These are phyloP conservation scores for Gastrolobium villosum DNA, from an alignment of 306 rosid genomes.

Conservation along the genomic window DNA sequence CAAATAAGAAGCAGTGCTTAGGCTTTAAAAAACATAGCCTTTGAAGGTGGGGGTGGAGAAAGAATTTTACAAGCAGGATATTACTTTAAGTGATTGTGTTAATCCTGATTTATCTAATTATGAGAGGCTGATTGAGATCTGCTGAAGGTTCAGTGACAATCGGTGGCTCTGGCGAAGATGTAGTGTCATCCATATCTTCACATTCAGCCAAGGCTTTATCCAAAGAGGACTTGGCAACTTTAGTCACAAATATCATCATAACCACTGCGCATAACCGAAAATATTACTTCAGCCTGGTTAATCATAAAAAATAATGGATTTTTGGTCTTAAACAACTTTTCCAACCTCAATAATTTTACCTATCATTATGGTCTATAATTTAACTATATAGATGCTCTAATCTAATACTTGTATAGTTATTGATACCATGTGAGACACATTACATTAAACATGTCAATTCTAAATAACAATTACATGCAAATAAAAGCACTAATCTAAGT, in stretches of 20 bases:
- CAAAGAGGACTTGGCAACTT: constrained; percentile 83
- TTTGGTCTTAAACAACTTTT: constrained; percentile 25
- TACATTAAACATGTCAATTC: neutral
- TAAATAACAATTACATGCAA: constrained; percentile 9
- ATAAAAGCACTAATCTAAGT: neutral
- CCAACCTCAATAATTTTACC: constrained; percentile 24
- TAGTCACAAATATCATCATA: constrained; percentile 75
- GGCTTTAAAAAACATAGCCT: constrained; percentile 37
- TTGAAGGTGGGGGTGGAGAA: constrained; percentile 42
- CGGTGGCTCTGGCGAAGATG: constrained; percentile 55
- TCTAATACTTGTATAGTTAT: neutral
- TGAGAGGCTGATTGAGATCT: constrained; percentile 80
- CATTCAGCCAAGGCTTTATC: constrained; percentile 91
- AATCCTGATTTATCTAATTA: constrained; percentile 63
- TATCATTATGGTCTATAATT: constrained; percentile 16
- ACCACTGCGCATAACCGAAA: constrained; percentile 66
- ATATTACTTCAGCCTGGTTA: constrained; percentile 22
- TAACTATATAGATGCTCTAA: constrained; percentile 11
- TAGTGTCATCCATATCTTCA: constrained; percentile 56
- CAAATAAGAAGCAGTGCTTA: constrained; percentile 5
- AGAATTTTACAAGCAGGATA: constrained; percentile 66
- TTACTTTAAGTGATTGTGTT: constrained; percentile 58
- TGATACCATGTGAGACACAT: constrained; percentile 13
- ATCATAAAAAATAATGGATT: constrained; percentile 6
- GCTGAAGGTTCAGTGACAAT: constrained; percentile 54